phyloP scores from a whole-genome alignment of 140 eudicot species.

The Senecio squalidus region DNA sequence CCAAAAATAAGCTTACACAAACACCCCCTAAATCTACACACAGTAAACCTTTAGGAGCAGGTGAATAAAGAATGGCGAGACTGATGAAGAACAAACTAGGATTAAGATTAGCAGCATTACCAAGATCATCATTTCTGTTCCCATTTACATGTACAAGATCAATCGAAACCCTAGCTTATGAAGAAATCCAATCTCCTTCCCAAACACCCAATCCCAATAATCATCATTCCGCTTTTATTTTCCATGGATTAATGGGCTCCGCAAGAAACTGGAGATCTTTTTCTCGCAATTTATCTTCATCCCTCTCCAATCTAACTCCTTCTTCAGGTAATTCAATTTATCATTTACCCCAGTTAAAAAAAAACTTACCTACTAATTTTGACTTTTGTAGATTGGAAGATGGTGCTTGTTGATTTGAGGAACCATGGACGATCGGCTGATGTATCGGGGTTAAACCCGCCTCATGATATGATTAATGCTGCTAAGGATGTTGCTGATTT shows the following conservation, averaged over 20 bases:
- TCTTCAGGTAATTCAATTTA: slow-evolving; percentile 52
- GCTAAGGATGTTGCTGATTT: slow-evolving; percentile 77
- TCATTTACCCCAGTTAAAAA: too few species aligned
- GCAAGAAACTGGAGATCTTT: slow-evolving; percentile 90
- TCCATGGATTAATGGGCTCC: slow-evolving; percentile 86
- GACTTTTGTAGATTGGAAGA: slow-evolving; percentile 63
- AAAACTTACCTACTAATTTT: too few species aligned
- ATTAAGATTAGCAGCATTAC: slow-evolving; percentile 16
- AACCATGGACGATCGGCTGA: slow-evolving; percentile 86
- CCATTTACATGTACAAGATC: slow-evolving; percentile 28
- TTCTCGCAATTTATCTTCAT: slow-evolving; percentile 60
- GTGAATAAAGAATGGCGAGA: slow-evolving; percentile 41
- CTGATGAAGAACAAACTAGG: slow-evolving; percentile 29
- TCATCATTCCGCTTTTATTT: slow-evolving; percentile 50
- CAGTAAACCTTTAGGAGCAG: too few species aligned
- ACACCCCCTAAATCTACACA: too few species aligned
- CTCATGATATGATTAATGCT: slow-evolving; percentile 72
- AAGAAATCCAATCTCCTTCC: slow-evolving; percentile 54
- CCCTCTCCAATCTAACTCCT: slow-evolving; percentile 52
- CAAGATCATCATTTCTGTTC: neutral
- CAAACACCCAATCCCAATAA: slow-evolving; percentile 31
- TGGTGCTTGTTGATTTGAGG: slow-evolving; percentile 80
- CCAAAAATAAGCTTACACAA: too few species aligned
- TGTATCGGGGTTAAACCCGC: slow-evolving; percentile 44
- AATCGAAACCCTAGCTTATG: slow-evolving; percentile 73